Evolutionary conservation across 2,329 filamentous ascomycete genomes (phyloP), one percentile per base, ranked within the genome.

Genomic region (Didymella exigua): DNA sequence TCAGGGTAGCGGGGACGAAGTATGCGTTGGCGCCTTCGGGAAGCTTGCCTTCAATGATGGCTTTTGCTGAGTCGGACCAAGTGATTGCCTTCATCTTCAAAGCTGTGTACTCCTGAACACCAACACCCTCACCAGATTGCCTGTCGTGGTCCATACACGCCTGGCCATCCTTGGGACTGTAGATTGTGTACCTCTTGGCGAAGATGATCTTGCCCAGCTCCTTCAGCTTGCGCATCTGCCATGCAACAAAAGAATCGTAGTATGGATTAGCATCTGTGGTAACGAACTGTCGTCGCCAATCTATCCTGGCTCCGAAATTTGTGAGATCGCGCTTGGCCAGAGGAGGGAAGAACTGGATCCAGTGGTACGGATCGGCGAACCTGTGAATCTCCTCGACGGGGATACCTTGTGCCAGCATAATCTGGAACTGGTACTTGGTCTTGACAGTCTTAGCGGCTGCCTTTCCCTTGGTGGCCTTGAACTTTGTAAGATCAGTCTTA

Each of bases 191-290:
- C 68, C 92, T 82, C 79, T 91, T 95, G 50, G 91, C 92, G 69
- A 95, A 96, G 77, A 93, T 90, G 77, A 98, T 93, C 82, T 97
- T 98, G 68, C 90, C 85, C 58, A 96, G 79, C 72, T 95, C 90
- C 76, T 89, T 91, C 46, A 98, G 83, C 60, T 90, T 89, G 74
- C 90, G 93, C 90, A 98, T 97, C 78, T 98, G 95, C 95, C 95
- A 99, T 69, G 90, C 82, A 34, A 98, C 89, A 70, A 99, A 99
- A 4, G 91, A 85, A 73, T 99, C 93, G 74, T 96, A 99, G 80
- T 95, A 98, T 4, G 91, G 92, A 77, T 99, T 99, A 30, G 91
- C 92, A 67, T 97, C 92, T 2, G 95, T 99, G 6, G 95, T 99
- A 61, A 98, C 89, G 62, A 99, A 91, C 31, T 89, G 89, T 74